phyloP scores from a whole-genome alignment of 2,329 filamentous ascomycete species.

The Cadophora sp. region DNA sequence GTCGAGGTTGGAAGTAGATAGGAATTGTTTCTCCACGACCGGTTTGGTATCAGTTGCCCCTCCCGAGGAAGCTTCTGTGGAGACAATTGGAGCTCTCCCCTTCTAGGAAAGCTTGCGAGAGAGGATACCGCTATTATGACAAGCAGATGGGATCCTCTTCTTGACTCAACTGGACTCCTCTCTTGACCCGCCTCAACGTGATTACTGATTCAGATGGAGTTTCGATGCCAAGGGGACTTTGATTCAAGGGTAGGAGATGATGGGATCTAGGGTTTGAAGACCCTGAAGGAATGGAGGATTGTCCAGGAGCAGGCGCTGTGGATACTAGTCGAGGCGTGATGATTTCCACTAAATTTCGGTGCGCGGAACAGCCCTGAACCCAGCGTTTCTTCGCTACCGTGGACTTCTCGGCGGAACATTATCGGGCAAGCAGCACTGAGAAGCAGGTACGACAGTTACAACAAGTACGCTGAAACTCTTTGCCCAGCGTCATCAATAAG shows the following conservation, averaged over 20 bases:
- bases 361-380: slow-evolving; percentile 4
- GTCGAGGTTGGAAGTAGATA: neutral
- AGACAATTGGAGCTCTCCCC: neutral
- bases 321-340: neutral
- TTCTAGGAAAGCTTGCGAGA: slow-evolving; percentile 4
- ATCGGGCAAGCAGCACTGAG: neutral
- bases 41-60: slow-evolving; percentile 6
- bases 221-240: neutral
- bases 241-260: neutral
- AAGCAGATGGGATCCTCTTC: neutral
- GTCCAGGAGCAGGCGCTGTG: neutral
- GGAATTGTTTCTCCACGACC: neutral
- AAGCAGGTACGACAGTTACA: neutral
- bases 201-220: slow-evolving; percentile 4
- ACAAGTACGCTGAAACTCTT: neutral
- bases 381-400: neutral
- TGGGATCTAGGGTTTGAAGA: neutral
- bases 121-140: too few relatives aligned
- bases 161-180: neutral
- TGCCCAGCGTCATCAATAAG: neutral
- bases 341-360: neutral
- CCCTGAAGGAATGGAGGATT: slow-evolving; percentile 4
- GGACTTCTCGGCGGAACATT: neutral
- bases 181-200: slow-evolving; percentile 1
- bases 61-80: slow-evolving; percentile 2